Conservation (phyloP, 371 early-diverging fungal genomes). For the Mortierella polycephala region DNA sequence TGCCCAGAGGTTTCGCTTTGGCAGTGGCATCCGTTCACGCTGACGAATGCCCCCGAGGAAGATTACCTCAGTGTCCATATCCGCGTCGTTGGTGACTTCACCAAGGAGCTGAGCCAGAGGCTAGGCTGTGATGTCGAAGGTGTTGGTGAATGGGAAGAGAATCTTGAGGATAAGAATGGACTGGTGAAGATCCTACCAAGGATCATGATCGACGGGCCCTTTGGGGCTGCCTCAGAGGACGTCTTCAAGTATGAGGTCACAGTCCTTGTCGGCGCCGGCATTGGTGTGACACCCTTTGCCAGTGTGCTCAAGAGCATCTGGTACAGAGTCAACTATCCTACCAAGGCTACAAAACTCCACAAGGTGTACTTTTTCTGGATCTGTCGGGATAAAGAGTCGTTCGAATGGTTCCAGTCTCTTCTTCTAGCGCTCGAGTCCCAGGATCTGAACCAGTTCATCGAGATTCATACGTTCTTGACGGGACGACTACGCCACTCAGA, state of each 20-base stretch:
- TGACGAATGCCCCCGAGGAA: conserved; percentile 89
- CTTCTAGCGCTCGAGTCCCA: conserved; percentile 73
- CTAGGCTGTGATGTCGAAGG: conserved; percentile 58
- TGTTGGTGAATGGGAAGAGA: background rate
- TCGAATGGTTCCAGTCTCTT: conserved; percentile 82
- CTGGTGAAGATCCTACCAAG: conserved; percentile 56
- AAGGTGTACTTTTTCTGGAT: conserved; percentile 77
- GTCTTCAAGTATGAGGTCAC: conserved; percentile 83
- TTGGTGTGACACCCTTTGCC: conserved; percentile 82
- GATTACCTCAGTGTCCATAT: conserved; percentile 84
- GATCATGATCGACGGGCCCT: conserved; percentile 86
- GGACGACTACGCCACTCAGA: conserved; percentile 62
- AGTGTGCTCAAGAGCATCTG: conserved; percentile 75
- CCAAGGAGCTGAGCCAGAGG: conserved; percentile 70
- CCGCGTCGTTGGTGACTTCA: conserved; percentile 84
- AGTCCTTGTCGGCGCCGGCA: conserved; percentile 84
- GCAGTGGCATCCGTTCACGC: conserved; percentile 89
- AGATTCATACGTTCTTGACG: conserved; percentile 79
- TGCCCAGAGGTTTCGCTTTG: conserved; percentile 69
- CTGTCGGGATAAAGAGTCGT: conserved; percentile 73
- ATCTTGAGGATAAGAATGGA: background rate
- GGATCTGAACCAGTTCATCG: conserved; percentile 70
- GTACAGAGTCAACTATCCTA: conserved; percentile 58
- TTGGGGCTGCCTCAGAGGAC: conserved; percentile 87
- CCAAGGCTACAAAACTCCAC: conserved; percentile 52